A percentile compares a stretch with the other conserved stretches of the same genome.
phyloP scores from a whole-genome alignment of 2,329 filamentous ascomycete genomes.

The Xylaria arbuscula region DNA sequence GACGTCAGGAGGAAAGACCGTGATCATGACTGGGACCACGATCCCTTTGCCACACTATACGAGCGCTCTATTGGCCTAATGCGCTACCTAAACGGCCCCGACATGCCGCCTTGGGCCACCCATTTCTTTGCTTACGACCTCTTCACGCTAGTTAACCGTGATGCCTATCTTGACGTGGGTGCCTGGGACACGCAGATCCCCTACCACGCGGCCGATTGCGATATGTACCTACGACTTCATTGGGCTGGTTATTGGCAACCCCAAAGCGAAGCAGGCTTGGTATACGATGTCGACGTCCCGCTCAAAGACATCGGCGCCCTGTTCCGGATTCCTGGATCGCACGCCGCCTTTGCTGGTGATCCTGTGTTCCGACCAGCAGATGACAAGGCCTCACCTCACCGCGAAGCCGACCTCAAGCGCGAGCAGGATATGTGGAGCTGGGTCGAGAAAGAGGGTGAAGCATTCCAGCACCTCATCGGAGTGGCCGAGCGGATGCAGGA shows the following conservation, averaged over 20 bases:
- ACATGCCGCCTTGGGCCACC: constrained; percentile 57
- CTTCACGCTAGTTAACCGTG: constrained; percentile 61
- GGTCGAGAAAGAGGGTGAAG: constrained; percentile 52
- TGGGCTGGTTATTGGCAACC: constrained; percentile 56
- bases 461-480: constrained; percentile 51
- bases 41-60: constrained; percentile 52
- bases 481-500: constrained; percentile 49
- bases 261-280: constrained; percentile 53
- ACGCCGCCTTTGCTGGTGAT: constrained; percentile 51
- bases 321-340: constrained; percentile 53
- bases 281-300: constrained; percentile 56
- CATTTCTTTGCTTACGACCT: constrained; percentile 63
- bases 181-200: constrained; percentile 63
- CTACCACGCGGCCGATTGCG: constrained; percentile 60
- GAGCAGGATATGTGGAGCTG: constrained; percentile 46
- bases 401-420: constrained; percentile 47
- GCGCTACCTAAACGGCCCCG: constrained; percentile 49
- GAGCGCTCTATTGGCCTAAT: constrained; percentile 50
- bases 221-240: constrained; percentile 57
- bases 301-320: constrained; percentile 58
- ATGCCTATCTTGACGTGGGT: constrained; percentile 56
- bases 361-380: constrained; percentile 44
- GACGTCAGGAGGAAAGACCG: constrained; percentile 52
- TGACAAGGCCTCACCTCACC: constrained; percentile 35
- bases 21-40: constrained; percentile 51